Evolutionary conservation across 202 grass and related monocot genomes (phyloP).

Genomic region (Schoenoplectus triqueter): DNA sequence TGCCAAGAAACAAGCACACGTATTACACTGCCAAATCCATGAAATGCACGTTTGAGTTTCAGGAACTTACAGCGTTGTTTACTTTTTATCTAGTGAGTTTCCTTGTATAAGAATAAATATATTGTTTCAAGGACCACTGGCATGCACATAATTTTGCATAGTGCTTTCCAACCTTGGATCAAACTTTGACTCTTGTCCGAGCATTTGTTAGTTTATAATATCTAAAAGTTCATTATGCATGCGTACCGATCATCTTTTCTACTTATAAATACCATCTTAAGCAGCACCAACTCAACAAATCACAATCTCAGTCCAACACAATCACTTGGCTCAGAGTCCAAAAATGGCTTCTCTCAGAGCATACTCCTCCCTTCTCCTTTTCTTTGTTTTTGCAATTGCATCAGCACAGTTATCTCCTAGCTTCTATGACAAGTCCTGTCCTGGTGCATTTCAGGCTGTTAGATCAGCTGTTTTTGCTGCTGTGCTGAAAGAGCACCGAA

Average conservation of each 20-base stretch:
- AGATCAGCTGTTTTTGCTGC: constrained; percentile 42
- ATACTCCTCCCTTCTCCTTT: constrained; percentile 19
- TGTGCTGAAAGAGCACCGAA: constrained; percentile 45
- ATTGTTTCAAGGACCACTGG: not conserved
- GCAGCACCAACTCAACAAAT: not conserved
- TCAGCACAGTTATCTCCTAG: constrained; percentile 55
- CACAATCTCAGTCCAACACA: not conserved
- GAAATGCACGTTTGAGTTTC: not conserved
- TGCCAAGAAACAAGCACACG: not conserved
- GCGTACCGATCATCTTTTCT: constrained; percentile 31
- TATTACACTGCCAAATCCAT: not conserved
- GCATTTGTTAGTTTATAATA: constrained; percentile 9
- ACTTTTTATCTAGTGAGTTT: not conserved
- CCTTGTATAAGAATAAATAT: no score
- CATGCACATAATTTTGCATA: not conserved
- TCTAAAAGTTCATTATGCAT: constrained; percentile 1
- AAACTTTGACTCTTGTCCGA: constrained; percentile 2
- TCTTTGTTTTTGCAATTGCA: constrained; percentile 25
- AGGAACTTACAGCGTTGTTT: not conserved
- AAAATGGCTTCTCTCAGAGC: constrained; percentile 17
- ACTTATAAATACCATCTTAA: constrained; percentile 16
- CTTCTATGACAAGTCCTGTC: constrained; percentile 66
- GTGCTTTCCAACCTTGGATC: constrained; percentile 9
- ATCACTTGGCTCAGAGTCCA: no score
- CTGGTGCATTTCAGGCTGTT: constrained; percentile 47